Percentiles rank a stretch among this genome's conserved stretches.
phyloP scores from a whole-genome alignment of 2,329 filamentous ascomycete genomes.

The Amesomyces nigricolor region DNA sequence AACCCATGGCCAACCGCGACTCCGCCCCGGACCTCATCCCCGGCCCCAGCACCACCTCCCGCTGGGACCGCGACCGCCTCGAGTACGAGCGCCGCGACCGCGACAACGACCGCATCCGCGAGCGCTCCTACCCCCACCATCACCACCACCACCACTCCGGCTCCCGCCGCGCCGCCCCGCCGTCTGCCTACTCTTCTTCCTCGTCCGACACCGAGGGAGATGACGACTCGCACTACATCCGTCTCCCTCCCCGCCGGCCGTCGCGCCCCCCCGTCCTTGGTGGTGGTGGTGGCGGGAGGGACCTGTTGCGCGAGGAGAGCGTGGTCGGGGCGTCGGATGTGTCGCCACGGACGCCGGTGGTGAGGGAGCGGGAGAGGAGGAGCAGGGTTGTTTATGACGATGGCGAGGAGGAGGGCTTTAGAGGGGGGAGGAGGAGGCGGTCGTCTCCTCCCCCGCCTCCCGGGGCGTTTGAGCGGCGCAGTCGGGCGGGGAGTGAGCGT shows the following conservation, averaged over 20 bases:
- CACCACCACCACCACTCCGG: too few species aligned
- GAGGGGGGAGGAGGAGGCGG: neutral
- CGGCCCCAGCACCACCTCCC: constrained; percentile 28
- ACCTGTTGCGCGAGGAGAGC: constrained; percentile 21
- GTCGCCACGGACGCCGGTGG: constrained; percentile 13
- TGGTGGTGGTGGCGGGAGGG: too few species aligned
- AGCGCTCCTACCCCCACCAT: constrained; percentile 29
- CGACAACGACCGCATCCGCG: constrained; percentile 45
- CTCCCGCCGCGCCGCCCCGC: too few species aligned
- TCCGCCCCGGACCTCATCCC: constrained; percentile 19
- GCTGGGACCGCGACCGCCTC: constrained; percentile 53
- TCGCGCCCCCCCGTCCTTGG: neutral
- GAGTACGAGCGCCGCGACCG: constrained; percentile 38
- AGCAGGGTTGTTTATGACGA: constrained; percentile 47
- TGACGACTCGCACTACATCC: constrained; percentile 39
- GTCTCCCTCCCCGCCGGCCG: constrained; percentile 27
- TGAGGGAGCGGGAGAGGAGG: constrained; percentile 45
- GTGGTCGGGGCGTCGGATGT: constrained; percentile 41
- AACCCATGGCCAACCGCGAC: constrained; percentile 23
- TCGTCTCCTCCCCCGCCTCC: constrained; percentile 36
- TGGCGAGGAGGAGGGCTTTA: constrained; percentile 26
- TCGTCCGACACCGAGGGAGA: constrained; percentile 33
- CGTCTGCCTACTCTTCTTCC: too few species aligned
- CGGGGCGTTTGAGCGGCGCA: too few species aligned
- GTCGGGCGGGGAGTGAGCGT: constrained; percentile 35